These are phyloP conservation scores for Anthostomella pinea DNA, from an alignment of 2,329 filamentous ascomycete species.

Conservation along the genomic window DNA sequence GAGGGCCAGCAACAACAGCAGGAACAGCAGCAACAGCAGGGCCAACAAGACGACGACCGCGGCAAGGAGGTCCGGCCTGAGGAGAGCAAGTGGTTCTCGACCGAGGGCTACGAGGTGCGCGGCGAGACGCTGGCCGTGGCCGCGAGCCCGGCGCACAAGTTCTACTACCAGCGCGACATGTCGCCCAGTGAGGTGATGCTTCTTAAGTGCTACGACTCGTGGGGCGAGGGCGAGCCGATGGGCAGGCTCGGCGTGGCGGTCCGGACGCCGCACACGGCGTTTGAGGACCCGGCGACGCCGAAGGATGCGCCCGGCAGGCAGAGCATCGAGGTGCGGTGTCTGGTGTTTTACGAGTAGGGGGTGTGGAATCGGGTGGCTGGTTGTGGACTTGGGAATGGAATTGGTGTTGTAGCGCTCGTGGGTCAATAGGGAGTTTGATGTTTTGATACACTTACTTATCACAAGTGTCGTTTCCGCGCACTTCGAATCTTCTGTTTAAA, in stretches of 20 bases:
- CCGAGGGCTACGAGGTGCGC: conserved; percentile 56
- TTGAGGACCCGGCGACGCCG: conserved; percentile 52
- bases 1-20: too few species aligned
- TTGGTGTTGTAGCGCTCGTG: too few species aligned
- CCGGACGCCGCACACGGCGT: conserved; percentile 52
- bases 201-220: conserved; percentile 54
- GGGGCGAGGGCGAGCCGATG: conserved; percentile 34
- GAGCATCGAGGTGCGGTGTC: conserved; percentile 62
- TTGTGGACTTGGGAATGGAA: too few species aligned
- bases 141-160: conserved; percentile 56
- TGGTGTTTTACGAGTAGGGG: conserved; percentile 56
- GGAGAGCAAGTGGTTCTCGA: conserved; percentile 41
- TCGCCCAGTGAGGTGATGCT: conserved; percentile 48
- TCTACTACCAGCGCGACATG: conserved; percentile 69
- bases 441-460: too few species aligned
- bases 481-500: too few species aligned
- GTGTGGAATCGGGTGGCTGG: too few species aligned
- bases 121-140: conserved; percentile 62
- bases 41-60: conserved; percentile 58
- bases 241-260: conserved; percentile 41
- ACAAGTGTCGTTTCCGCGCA: too few species aligned
- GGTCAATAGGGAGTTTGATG: too few species aligned
- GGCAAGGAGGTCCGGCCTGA: conserved; percentile 57
- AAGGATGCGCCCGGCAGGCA: conserved; percentile 45
- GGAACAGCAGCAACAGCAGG: too few species aligned